Conservation (phyloP, 2,329 filamentous ascomycete genomes). For the Fusarium globosum region DNA sequence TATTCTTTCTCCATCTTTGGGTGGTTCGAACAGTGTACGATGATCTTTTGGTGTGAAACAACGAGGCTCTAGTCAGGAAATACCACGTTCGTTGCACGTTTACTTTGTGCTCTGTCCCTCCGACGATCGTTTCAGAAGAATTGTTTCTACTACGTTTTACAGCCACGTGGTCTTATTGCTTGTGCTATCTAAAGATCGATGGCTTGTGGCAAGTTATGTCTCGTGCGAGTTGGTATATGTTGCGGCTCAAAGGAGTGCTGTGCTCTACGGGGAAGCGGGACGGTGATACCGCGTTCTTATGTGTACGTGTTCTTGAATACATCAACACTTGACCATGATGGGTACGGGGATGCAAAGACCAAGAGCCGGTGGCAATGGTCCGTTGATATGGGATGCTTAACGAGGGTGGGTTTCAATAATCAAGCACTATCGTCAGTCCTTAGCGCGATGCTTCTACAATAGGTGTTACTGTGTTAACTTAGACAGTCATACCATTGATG, state of each 20-base stretch:
- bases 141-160: slow-evolving; percentile 19
- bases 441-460: background rate
- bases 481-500: slow-evolving; percentile 22
- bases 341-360: background rate
- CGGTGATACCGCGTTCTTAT: background rate
- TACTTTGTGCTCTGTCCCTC: slow-evolving; percentile 16
- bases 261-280: background rate
- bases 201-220: background rate
- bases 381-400: background rate
- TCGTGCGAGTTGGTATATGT: background rate
- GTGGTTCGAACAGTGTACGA: slow-evolving; percentile 3
- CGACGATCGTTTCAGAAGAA: slow-evolving; percentile 9
- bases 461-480: background rate
- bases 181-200: background rate
- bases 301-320: background rate
- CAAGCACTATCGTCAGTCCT: background rate
- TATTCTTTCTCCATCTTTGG: background rate
- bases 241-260: background rate
- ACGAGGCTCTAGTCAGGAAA: slow-evolving; percentile 17
- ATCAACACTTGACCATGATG: background rate
- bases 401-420: background rate
- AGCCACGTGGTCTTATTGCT: slow-evolving; percentile 20
- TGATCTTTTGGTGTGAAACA: background rate
- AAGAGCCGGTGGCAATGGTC: background rate
- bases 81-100: slow-evolving; percentile 30